A percentile compares a stretch with the other conserved stretches of the same genome.
phyloP scores from a whole-genome alignment of 768 basidiomycete genomes.

The Russula emetica region DNA sequence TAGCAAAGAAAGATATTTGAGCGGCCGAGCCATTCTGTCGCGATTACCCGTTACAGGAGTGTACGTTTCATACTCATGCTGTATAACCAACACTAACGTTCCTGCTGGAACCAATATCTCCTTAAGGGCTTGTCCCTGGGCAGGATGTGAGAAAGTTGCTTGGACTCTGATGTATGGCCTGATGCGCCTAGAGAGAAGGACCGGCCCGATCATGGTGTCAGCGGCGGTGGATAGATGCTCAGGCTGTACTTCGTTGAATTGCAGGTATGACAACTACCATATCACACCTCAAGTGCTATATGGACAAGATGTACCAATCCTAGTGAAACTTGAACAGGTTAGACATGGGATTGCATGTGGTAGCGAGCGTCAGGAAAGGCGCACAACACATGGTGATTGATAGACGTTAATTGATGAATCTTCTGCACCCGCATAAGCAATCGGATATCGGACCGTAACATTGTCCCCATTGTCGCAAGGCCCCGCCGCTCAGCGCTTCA shows the following conservation, averaged over 20 bases:
- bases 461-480: neutral
- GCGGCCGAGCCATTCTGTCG: too few species aligned
- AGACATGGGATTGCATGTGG: neutral
- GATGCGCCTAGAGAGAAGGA: neutral
- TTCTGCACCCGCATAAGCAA: neutral
- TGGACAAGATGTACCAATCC: neutral
- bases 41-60: too few species aligned
- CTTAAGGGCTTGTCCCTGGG: neutral
- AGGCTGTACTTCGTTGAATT: too few species aligned
- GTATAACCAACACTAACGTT: neutral
- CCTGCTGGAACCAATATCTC: neutral
- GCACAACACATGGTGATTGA: neutral
- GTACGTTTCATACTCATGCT: too few species aligned
- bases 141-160: neutral
- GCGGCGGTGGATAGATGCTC: neutral
- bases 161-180: neutral
- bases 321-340: neutral
- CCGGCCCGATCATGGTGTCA: neutral
- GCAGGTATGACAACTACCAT: neutral
- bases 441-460: conserved; percentile 18
- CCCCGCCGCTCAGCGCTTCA: neutral
- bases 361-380: neutral
- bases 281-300: too few species aligned
- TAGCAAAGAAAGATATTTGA: too few species aligned
- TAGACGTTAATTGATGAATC: neutral